Evolutionary conservation across 345 rosid species (phyloP).

Genomic region (Lepidium didymum): DNA sequence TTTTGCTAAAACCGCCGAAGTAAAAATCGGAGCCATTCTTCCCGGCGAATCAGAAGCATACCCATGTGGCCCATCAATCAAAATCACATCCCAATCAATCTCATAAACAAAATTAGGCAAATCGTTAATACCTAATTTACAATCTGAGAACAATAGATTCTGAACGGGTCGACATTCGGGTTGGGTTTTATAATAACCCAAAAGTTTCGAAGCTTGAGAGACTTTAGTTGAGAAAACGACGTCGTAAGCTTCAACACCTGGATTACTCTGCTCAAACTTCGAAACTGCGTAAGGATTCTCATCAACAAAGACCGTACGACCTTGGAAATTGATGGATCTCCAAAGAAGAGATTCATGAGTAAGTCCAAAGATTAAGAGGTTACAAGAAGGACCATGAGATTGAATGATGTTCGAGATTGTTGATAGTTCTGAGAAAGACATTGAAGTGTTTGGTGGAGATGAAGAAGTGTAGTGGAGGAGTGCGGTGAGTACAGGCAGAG

Average conservation of each 20-base stretch:
- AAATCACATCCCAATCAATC: conserved; percentile 69
- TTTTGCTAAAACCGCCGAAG: conserved; percentile 70
- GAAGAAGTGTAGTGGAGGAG: conserved; percentile 68
- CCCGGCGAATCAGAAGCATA: conserved; percentile 56
- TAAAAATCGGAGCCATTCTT: conserved; percentile 81
- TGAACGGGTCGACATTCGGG: conserved; percentile 82
- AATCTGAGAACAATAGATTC: conserved; percentile 80
- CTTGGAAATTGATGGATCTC: conserved; percentile 63
- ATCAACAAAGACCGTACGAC: conserved; percentile 71
- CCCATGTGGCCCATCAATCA: conserved; percentile 82
- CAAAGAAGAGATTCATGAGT: conserved; percentile 82
- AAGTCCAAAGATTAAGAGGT: conserved; percentile 71
- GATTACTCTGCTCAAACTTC: conserved; percentile 50
- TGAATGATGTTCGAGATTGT: conserved; percentile 38
- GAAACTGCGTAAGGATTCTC: conserved; percentile 63
- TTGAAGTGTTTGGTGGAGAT: conserved; percentile 41
- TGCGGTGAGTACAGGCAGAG: conserved; percentile 45
- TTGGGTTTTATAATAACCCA: conserved; percentile 34
- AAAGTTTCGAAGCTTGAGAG: conserved; percentile 37
- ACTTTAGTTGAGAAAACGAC: conserved; percentile 70
- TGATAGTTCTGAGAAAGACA: conserved; percentile 68
- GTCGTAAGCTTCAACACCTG: conserved; percentile 74
- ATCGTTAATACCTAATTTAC: conserved; percentile 69
- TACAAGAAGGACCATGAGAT: conserved; percentile 35
- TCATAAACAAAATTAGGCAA: conserved; percentile 80